Base-by-base conservation (phyloP, 331 rosid species). In the Phaseolus coccineus region DNA sequence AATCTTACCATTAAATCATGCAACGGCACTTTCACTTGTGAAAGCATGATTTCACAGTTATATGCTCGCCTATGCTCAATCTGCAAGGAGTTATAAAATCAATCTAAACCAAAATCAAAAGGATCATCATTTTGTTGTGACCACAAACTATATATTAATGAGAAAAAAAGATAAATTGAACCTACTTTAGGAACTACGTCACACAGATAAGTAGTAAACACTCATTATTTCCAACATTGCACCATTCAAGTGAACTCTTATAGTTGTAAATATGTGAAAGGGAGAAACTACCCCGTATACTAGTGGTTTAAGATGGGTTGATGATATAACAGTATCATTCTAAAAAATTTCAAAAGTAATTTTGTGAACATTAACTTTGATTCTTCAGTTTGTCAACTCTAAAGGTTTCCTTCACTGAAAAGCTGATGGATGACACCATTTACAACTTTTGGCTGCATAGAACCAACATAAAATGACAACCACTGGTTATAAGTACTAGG, bases 41-140 rank as follows among this genome's bases (percentile, higher is more conserved):
- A 95, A 90, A 95, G 98, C 97, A 95, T 95, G 78, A 95, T 95
- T 86, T 95, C 98, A 80, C 97, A 92, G 80, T 95, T 95, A 82
- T 93, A 92, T 47, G 98, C 98, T 59, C 97, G 88, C 81, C 98
- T 87, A 81, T 91, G 98, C 55, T 95, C 98, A 83, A 92, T 73
- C 98, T 95, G 89, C 87, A 88, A 71, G 71, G 77, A 40, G 50
- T 53, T 59, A 74, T 71, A 78, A 62, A 46, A 73, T 58, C 52
- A 76, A 55, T 40, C 61, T 47, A 52, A 67, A 61, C 46, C 50
- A 73, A 64, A 62, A 76, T 6, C 52, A 74, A 25, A 68, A 70
- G 44, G 65, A 64, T 25, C 62, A 33, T 28, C 6, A 68, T 61
- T 44, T 1, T 39, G 53, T 37, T 47, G 50, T 44, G 78, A 65